Evolutionary conservation across 805 yeast genomes (phyloP).

Genomic region (Metschnikowia cerradonensis): DNA sequence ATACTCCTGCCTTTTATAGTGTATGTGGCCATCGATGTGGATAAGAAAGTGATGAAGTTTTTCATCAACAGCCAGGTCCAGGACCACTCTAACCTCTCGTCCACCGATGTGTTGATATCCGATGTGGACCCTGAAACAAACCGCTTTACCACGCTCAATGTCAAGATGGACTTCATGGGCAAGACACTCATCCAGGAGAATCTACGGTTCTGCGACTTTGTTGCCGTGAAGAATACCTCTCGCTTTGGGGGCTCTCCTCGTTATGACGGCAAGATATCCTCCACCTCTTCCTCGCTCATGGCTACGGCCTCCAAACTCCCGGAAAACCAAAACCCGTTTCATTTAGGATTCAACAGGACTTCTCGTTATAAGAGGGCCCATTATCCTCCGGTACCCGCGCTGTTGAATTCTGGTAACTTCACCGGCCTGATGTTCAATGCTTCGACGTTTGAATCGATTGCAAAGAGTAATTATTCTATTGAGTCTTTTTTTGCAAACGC

Average conservation of each 20-base stretch:
- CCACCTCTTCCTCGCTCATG: neutral
- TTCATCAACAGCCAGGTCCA: slow-evolving; percentile 31
- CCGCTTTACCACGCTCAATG: slow-evolving; percentile 47
- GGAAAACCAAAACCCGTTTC: slow-evolving; percentile 3
- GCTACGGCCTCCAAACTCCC: slow-evolving; percentile 3
- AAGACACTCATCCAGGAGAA: slow-evolving; percentile 37
- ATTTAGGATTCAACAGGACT: neutral
- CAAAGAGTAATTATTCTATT: slow-evolving; percentile 18
- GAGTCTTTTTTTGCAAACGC: slow-evolving; percentile 22
- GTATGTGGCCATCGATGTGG: slow-evolving; percentile 34
- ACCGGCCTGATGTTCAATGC: neutral
- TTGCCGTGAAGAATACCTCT: slow-evolving; percentile 36
- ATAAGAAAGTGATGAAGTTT: slow-evolving; percentile 27
- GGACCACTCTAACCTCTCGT: slow-evolving; percentile 3
- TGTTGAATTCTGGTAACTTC: neutral
- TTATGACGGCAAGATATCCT: slow-evolving; percentile 6
- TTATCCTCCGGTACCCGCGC: neutral
- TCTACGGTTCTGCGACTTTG: slow-evolving; percentile 40
- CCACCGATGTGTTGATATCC: slow-evolving; percentile 22
- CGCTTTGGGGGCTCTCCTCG: slow-evolving; percentile 26
- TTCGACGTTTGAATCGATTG: slow-evolving; percentile 1
- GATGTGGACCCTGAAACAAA: slow-evolving; percentile 46
- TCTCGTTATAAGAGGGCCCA: neutral
- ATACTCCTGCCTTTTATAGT: slow-evolving; percentile 23
- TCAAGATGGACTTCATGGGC: slow-evolving; percentile 42